Evolutionary conservation across 768 basidiomycete genomes (phyloP).

Genomic region (Russula sp.): DNA sequence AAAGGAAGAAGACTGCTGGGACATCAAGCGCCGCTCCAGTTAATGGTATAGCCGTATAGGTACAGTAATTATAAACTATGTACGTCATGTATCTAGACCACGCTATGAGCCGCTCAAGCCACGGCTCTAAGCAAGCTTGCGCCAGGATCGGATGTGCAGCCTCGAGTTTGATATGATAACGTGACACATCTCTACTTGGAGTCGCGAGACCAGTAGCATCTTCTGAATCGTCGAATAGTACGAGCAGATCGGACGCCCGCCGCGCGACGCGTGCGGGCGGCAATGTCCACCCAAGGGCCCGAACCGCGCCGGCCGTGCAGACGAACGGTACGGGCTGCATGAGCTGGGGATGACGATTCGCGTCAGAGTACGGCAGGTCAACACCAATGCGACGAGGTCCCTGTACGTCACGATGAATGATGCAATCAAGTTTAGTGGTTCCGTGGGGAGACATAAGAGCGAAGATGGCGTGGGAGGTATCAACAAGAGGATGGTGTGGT

Average conservation of each 20-base stretch:
- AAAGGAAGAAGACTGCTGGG: too few relatives aligned
- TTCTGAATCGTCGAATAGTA: constrained; percentile 2
- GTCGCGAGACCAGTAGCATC: too few relatives aligned
- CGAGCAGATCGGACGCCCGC: constrained; percentile 3
- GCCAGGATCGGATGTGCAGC: too few relatives aligned
- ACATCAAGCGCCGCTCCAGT: too few relatives aligned
- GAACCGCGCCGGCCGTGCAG: neutral
- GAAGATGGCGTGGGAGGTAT: neutral
- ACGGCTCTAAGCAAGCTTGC: too few relatives aligned
- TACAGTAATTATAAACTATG: too few relatives aligned
- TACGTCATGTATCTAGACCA: too few relatives aligned
- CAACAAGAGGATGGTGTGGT: too few relatives aligned
- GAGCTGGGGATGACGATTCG: constrained; percentile 10
- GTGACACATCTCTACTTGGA: too few relatives aligned
- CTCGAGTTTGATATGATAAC: neutral
- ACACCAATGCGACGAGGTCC: neutral
- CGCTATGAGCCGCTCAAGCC: too few relatives aligned
- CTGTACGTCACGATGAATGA: too few relatives aligned
- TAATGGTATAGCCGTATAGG: too few relatives aligned
- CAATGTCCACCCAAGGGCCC: constrained; percentile 3
- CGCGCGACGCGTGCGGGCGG: constrained; percentile 1
- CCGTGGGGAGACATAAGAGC: neutral
- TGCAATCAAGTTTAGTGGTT: constrained; percentile 6
- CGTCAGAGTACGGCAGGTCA: neutral
- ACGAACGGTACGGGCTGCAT: constrained; percentile 10